These are phyloP conservation scores for Stagonosporopsis chrysanthemi DNA, from an alignment of 2,329 filamentous ascomycete species.

Conservation along the genomic window DNA sequence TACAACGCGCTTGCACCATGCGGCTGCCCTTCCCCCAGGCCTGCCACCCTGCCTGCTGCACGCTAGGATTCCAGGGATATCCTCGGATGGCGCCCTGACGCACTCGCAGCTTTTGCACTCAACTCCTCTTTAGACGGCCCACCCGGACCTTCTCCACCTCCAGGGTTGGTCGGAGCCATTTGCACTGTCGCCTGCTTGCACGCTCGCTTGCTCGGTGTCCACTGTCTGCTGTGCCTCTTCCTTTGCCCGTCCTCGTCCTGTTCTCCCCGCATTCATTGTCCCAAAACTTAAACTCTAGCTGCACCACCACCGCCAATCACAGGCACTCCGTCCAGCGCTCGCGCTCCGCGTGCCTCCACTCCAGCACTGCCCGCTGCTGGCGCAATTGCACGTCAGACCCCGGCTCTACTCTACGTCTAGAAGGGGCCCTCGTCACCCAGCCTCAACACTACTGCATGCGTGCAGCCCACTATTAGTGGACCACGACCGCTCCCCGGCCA, in stretches of 20 bases:
- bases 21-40: constrained; percentile 12
- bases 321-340: constrained; percentile 6
- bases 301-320: constrained; percentile 11
- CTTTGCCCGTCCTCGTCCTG: constrained; percentile 6
- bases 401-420: constrained; percentile 3
- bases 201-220: constrained; percentile 7
- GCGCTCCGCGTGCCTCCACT: constrained; percentile 17
- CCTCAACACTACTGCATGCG: constrained; percentile 18
- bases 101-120: constrained; percentile 9
- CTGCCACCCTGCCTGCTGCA: constrained; percentile 6
- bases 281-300: not conserved
- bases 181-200: constrained; percentile 4
- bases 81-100: constrained; percentile 4
- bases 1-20: not conserved
- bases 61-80: constrained; percentile 8
- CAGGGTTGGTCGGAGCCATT: constrained; percentile 5
- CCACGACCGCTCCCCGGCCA: constrained; percentile 15
- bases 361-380: constrained; percentile 17
- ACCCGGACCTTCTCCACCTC: constrained; percentile 10
- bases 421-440: constrained; percentile 6
- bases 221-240: constrained; percentile 13
- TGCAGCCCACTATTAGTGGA: constrained; percentile 14
- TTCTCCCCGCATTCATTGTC: constrained; percentile 13
- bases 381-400: constrained; percentile 12
- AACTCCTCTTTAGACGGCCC: constrained; percentile 2